These are phyloP conservation scores for Golovinomyces cichoracearum DNA, from an alignment of 2,329 filamentous ascomycete species.

Conservation along the genomic window DNA sequence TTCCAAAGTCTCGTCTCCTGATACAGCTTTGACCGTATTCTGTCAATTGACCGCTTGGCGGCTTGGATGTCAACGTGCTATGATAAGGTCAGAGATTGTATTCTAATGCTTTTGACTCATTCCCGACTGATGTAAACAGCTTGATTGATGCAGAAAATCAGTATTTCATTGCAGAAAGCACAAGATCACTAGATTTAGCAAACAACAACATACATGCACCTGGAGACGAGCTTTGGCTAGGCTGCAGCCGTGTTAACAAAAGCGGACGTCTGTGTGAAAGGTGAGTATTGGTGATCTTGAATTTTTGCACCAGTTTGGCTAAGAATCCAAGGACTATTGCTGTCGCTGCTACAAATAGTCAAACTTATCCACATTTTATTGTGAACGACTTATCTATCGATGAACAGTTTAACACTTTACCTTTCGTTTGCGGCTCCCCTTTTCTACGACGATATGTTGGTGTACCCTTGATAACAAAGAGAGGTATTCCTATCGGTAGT, in stretches of 20 bases:
- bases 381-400: constrained; percentile 13
- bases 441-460: constrained; percentile 14
- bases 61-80: constrained; percentile 21
- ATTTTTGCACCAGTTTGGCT: neutral
- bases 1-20: constrained; percentile 16
- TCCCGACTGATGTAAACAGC: constrained; percentile 11
- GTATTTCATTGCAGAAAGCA: constrained; percentile 27
- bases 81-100: constrained; percentile 21
- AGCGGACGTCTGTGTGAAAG: constrained; percentile 14
- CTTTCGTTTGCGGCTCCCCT: constrained; percentile 11
- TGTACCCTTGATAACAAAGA: constrained; percentile 14
- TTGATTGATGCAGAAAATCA: constrained; percentile 22
- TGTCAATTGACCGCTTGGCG: constrained; percentile 25
- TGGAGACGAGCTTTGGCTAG: constrained; percentile 15
- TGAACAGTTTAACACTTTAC: constrained; percentile 11
- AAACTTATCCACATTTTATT: constrained; percentile 13
- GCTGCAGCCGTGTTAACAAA: constrained; percentile 12
- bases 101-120: too few relatives aligned
- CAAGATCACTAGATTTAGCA: constrained; percentile 18
- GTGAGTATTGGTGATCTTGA: constrained; percentile 4
- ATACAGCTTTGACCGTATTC: constrained; percentile 21
- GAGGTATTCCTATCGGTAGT: constrained; percentile 25
- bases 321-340: constrained; percentile 11
- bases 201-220: constrained; percentile 10
- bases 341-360: constrained; percentile 5